Conservation (phyloP, 169 alveolate species). For the Eimeria necatrix region DNA sequence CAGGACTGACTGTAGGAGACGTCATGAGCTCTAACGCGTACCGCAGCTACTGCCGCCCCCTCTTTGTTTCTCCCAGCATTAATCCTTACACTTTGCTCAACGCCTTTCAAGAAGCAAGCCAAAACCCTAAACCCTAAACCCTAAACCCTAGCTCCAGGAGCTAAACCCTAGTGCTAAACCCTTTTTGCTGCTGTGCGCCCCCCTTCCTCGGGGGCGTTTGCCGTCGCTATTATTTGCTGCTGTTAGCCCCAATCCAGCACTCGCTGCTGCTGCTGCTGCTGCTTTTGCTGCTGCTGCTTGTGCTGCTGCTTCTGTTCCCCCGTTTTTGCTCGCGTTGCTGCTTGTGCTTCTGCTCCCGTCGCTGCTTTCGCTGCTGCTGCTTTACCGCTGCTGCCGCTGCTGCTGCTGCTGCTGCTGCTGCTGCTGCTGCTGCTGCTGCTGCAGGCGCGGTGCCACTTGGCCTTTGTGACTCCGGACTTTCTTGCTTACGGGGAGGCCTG, state of each 20-base stretch:
- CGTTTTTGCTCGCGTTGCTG: too few relatives aligned
- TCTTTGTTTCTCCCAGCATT: slow-evolving; percentile 52
- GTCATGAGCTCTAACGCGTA: slow-evolving; percentile 30
- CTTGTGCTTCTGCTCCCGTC: too few relatives aligned
- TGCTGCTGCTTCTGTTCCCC: too few relatives aligned
- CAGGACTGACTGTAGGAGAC: slow-evolving; percentile 49
- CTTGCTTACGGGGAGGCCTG: slow-evolving; percentile 67
- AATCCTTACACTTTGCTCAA: slow-evolving; percentile 68
- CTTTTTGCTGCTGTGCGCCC: background rate
- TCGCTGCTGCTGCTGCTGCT: background rate
- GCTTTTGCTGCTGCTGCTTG: too few relatives aligned
- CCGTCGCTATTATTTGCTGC: background rate
- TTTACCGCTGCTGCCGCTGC: background rate
- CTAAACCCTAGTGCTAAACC: background rate
- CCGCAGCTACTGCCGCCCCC: slow-evolving; percentile 63
- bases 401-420: slow-evolving; percentile 23
- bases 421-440: background rate
- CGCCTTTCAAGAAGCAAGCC: slow-evolving; percentile 58
- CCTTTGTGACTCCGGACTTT: slow-evolving; percentile 71
- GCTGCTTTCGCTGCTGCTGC: background rate
- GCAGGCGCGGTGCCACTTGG: slow-evolving; percentile 77
- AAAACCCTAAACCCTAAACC: background rate
- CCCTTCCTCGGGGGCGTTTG: background rate
- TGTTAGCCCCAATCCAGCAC: background rate
- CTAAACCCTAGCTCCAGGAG: background rate